Base-by-base conservation (phyloP, 257 asterid genomes). In the Forsythia viridissima region DNA sequence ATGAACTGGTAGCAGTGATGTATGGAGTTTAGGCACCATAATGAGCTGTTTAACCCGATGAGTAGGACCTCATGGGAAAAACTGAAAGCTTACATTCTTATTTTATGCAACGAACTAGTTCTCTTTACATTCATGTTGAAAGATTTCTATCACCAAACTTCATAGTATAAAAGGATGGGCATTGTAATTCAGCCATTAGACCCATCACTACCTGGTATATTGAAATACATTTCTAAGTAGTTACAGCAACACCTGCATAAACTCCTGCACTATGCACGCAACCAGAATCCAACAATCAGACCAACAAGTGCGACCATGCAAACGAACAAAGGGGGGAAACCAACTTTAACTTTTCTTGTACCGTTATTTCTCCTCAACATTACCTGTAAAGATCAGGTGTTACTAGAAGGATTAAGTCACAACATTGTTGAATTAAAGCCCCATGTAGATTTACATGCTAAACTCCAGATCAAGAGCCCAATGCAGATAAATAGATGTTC, bases 291-390 rank as follows among this genome's bases (percentile, higher is more conserved):
- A 59, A 82, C 72, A 39, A 83, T 75, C 70, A 88, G 75, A 46
- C 89, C 70, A 43, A 86, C 77, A 46, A 88, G 75, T 41, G 85
- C 82, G 8, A 84, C 86, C 85, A 79, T 75, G 84, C 82, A 80
- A 70, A 88, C 87, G 74, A 82, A 86, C 48, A 84, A 81, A 2
- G 89, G 85, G 36, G 90, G 88, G 52, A 88, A 88, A 38, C 88
- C 88, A 65, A 80, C 82, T 76, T 76, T 86, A 74, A 79, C 85
- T 63, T 48, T 79, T 69, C 77, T 82, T 20, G 40, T 55, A 5
- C 85, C 81, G 51, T 70, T 59, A 36, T 81, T 79, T 70, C 79
- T 82, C 82, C 80, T 82, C 44, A 63, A 38, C 61, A 80, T 63
- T 11, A 76, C 89, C 90, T 88, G 87, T 70, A 34, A 71, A 74